Evolutionary conservation across 192 early-diverging fungal species (phyloP), one percentile per base, ranked within the genome.

Genomic region (Umbelopsis sp.): DNA sequence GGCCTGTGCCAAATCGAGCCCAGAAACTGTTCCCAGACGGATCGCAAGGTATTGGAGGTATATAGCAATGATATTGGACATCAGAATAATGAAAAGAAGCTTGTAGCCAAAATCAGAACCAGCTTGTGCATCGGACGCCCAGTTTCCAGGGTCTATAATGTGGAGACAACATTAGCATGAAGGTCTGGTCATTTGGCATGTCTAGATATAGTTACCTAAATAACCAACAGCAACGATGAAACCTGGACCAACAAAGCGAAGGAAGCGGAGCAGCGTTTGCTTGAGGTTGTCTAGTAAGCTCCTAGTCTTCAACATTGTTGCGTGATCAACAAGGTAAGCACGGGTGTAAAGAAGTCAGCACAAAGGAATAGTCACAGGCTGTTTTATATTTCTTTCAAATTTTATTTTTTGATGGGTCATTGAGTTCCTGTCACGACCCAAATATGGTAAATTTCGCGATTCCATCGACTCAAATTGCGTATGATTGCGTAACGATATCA

Each of bases 131-230:
- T 93, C 91, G 7, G 91, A 92, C 2, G 92, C 92, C 92, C 92
- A 94, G 81, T 94, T 94, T 47, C 93, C 93, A 44, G 93, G 93
- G 82, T 95, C 93, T 73, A 90, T n/a, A 46, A 41, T 13, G n/a
- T 49, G 48, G 44, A 1, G 44, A 27, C 46, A 48, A 49, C 44
- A 68, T 68, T 35, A 67, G 15, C 2, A 67, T 30, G 27, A 30
- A 30, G 27, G 27, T 1, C 3, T 33, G 13, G 30, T 33, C 21
- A 58, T 6, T 15, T n/a, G n/a, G n/a, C 16, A 27, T 21, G 27
- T 10, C 30, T n/a, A 46, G 45, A 69, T 21, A 69, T 21, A n/a
- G n/a, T n/a, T 64, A 49, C 49, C 58, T 45, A 72, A 72, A 66
- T 76, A 76, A 13, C 75, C 75, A 46, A 76, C 75, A 12, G 75